These are phyloP conservation scores for Phytopythium kandeliae DNA, from an alignment of 352 stramenopile species.

Conservation along the genomic window DNA sequence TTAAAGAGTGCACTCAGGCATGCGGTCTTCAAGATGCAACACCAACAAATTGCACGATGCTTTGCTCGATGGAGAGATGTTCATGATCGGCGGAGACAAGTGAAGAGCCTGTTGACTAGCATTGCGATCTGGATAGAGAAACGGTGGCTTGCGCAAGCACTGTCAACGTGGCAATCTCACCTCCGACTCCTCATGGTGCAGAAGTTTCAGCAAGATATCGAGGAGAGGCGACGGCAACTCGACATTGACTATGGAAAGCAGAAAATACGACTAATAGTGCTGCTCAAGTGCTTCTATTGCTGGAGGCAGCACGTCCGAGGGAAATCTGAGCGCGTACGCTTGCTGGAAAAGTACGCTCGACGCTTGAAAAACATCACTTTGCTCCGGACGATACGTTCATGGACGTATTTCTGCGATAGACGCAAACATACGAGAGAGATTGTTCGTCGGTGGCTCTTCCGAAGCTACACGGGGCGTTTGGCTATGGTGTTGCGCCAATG, in stretches of 20 bases:
- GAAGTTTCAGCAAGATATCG: background rate
- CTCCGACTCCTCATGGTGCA: background rate
- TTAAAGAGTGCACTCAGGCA: slow-evolving; percentile 17
- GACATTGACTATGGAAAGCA: slow-evolving; percentile 16
- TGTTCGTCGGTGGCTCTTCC: slow-evolving; percentile 12
- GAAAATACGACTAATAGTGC: slow-evolving; percentile 15
- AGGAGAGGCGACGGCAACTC: background rate
- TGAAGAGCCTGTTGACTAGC: background rate
- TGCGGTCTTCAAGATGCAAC: slow-evolving; percentile 26
- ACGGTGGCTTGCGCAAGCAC: background rate
- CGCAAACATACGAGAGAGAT: slow-evolving; percentile 20
- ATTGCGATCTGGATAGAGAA: background rate
- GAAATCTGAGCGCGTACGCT: background rate
- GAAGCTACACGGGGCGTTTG: slow-evolving; percentile 1
- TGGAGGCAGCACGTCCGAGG: slow-evolving; percentile 16
- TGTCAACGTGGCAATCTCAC: background rate
- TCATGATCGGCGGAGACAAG: background rate
- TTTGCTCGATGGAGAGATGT: slow-evolving; percentile 27
- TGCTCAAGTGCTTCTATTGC: slow-evolving; percentile 16
- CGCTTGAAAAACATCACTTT: slow-evolving; percentile 19
- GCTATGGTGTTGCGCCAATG: background rate
- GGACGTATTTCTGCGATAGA: slow-evolving; percentile 13
- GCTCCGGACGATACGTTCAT: slow-evolving; percentile 13
- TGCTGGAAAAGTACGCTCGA: slow-evolving; percentile 15
- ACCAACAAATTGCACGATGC: slow-evolving; percentile 22